Base-by-base conservation (phyloP, 164 flowering plant genomes). In the Tetrastigma voinierianum region DNA sequence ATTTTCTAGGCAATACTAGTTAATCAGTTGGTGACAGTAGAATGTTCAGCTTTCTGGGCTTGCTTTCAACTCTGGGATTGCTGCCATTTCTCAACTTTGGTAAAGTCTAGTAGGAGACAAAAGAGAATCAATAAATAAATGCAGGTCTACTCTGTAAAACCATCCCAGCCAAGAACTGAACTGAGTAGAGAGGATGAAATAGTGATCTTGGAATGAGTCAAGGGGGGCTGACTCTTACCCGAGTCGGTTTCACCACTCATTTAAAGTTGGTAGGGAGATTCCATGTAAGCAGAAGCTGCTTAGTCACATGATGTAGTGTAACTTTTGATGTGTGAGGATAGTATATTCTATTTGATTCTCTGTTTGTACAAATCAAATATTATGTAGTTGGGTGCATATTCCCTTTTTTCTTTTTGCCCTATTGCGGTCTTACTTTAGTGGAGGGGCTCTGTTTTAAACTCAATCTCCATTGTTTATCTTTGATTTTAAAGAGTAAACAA, bases 321-420 rank as follows among this genome's bases (percentile, higher is more conserved):
- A 32, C 40, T 32, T 32, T 32, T 32, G 40, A 0, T 32, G 40
- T 32, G 40, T 32, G 40, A 32, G 40, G 40, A 32, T 32, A 32
- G 40, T 60, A 60, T 60, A 60, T 60, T 46, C 51, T 60, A 60
- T 44, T 15, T 13, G 64, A 46, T 60, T 60, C 64, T 46, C 25
- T 18, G 40, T 32, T 3, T 32, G 6, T 3, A 53, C 4, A 5
- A 53, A 64, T 8, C 55, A 2, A 6, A 49, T 14, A 11, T 12
- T 49, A n/a, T 5, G 15, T 49, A n/a, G 52, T 49, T 49, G 52
- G 52, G 16, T 15, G 52, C n/a, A 49, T 49, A 49, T 49, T 49
- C 52, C 40, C 3, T 49, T 49, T 49, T 49, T n/a, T n/a, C n/a
- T n/a, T n/a, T n/a, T n/a, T n/a, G n/a, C n/a, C 52, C 18, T 49